Evolutionary conservation across 345 rosid genomes (phyloP), one percentile per base, ranked within the genome.

Genomic region (Dipteronia sinensis): DNA sequence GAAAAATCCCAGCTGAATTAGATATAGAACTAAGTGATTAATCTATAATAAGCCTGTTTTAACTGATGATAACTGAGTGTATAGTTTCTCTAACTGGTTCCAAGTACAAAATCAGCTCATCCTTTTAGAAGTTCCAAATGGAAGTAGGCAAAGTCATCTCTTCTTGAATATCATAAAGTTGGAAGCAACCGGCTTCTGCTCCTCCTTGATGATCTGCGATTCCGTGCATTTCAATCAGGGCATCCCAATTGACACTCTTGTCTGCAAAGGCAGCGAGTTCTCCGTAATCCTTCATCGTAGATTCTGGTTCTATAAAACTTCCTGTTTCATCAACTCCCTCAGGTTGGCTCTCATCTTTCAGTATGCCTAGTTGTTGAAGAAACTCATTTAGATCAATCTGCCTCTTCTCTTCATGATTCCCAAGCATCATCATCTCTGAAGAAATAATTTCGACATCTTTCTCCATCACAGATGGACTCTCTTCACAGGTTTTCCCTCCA

Each of bases 381-480:
- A 92, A 94, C 94, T 94, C 99, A 34, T 87, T 92, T 17, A 96
- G 87, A 84, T 94, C 98, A 76, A 96, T 89, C 91, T 94, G 97
- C 11, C 92, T 94, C 85, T 88, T 92, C 86, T 86, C 92, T 80
- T 80, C 83, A 3, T 58, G 63, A 44, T 67, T 51, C 55, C 56
- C 82, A 56, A 59, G 7, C 38, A 34, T 5, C 67, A 51, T 65
- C 68, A 69, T 76, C 40, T 85, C 87, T 31, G 82, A 77, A 16
- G 82, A 67, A 78, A 83, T 73, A 78, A 83, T 73, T 58, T 80
- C 86, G 2, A 47, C 79, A 5, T 76, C 83, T 47, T 84, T 82
- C 69, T 86, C 89, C 81, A 49, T 76, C n/a, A 47, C 40, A 34
- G 59, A 34, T 53, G 12, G 23, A 27, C 81, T 79, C 53, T 77